Base-by-base conservation (phyloP, 331 rosid genomes). In the Cydonia oblonga region DNA sequence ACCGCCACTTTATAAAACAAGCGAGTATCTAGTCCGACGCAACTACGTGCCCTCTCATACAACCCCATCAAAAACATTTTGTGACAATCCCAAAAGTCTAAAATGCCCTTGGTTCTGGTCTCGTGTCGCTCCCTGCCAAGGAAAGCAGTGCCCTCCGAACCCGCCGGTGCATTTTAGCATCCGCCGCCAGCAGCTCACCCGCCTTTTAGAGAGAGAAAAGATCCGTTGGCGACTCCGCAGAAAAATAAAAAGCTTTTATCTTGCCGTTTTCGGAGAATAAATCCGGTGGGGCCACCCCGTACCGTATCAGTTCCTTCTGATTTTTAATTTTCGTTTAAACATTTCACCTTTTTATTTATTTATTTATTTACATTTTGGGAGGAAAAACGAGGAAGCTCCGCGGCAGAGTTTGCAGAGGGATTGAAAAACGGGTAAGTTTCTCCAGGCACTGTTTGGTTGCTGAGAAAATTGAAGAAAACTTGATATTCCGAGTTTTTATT, bases 221-320 rank as follows among this genome's bases (percentile, higher is more conserved):
- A 32, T 49, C 54, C 68, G 23, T 30, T 29, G n/a, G 26, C 56
- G 44, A 64, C 44, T 38, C 22, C 5, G 40, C 67, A 13, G 10
- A 7, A 6, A 12, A 28, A 60, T 60, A 7, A 30, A 16, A 29
- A 10, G 3, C 32, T 8, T 11, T 15, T 11, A 9, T 44, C 15
- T 63, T 56, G 24, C 70, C 74, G 58, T 65, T 57, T 49, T 3
- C 1, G 75, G 75, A 60, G 53, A 72, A 80, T 62, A 58, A 25
- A 80, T 80, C 62, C 63, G 52, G 81, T 76, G 42, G 84, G 84
- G 81, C 75, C 81, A 68, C 0, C 68, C 46, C 52, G 20, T 72
- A 60, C 46, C 8, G 18, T 35, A 58, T n/a, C 49, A 29, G 30
- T 68, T 19, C 72, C 65, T 56, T 25, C 2, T 75, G 20, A 16